Evolutionary conservation across 192 early-diverging fungal species (phyloP).

Genomic region (Backusella psychrophila): DNA sequence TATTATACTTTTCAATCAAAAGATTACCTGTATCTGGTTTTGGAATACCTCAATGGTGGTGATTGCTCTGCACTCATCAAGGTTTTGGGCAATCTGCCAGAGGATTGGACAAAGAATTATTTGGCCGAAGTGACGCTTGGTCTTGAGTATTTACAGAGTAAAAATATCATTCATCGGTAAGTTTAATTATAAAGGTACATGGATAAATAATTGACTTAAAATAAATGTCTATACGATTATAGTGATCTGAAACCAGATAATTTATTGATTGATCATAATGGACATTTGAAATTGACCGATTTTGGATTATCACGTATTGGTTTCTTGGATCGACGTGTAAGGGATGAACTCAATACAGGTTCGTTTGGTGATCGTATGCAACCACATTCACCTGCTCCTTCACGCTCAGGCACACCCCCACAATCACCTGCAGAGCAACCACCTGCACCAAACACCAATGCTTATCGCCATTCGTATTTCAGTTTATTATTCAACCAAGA

Average conservation of each 20-base stretch:
- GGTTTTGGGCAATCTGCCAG: slow-evolving; percentile 64
- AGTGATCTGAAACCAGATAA: slow-evolving; percentile 89
- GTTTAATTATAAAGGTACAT: neutral
- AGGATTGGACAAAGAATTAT: slow-evolving; percentile 86
- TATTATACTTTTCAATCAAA: slow-evolving; percentile 84
- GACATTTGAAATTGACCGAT: slow-evolving; percentile 85
- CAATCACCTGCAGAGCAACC: slow-evolving; percentile 11
- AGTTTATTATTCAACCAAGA: slow-evolving; percentile 41
- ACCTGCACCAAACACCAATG: slow-evolving; percentile 7
- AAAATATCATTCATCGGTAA: slow-evolving; percentile 82
- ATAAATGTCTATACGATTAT: neutral
- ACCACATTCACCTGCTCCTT: slow-evolving; percentile 31
- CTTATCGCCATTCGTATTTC: slow-evolving; percentile 38
- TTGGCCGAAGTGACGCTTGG: slow-evolving; percentile 85
- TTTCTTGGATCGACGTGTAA: slow-evolving; percentile 76
- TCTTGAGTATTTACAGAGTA: slow-evolving; percentile 76
- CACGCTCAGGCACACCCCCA: slow-evolving; percentile 34
- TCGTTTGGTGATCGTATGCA: slow-evolving; percentile 1
- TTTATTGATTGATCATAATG: slow-evolving; percentile 81
- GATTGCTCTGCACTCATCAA: slow-evolving; percentile 86
- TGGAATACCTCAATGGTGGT: slow-evolving; percentile 89
- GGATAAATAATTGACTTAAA: too few species aligned
- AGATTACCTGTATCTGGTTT: slow-evolving; percentile 83
- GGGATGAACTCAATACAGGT: slow-evolving; percentile 45
- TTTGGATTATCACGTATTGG: slow-evolving; percentile 87